Percentiles rank a stretch among this genome's conserved stretches.
phyloP scores from a whole-genome alignment of 805 yeast genomes.

The Nakazawaea molendinolei region DNA sequence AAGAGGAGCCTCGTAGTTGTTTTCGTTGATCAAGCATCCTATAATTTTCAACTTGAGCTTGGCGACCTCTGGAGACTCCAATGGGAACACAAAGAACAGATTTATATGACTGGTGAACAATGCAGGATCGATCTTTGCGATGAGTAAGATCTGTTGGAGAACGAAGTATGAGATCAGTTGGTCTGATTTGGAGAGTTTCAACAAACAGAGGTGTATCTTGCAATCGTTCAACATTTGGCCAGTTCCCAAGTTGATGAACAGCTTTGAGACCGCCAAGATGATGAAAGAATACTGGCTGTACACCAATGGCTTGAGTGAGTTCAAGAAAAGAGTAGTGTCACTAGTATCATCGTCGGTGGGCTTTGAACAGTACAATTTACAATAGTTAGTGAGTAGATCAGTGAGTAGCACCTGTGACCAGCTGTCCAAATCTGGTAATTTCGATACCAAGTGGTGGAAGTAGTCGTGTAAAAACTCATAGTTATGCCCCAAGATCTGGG shows the following conservation, averaged over 20 bases:
- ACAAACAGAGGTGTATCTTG: slow-evolving; percentile 43
- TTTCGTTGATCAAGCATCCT: slow-evolving; percentile 47
- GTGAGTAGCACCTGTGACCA: slow-evolving; percentile 60
- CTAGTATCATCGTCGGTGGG: slow-evolving; percentile 29
- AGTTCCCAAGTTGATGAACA: slow-evolving; percentile 53
- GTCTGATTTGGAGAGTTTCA: slow-evolving; percentile 30
- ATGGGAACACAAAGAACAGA: slow-evolving; percentile 50
- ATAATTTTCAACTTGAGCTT: slow-evolving; percentile 55
- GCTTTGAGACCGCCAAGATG: slow-evolving; percentile 51
- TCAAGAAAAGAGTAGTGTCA: slow-evolving; percentile 53
- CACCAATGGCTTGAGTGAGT: slow-evolving; percentile 37
- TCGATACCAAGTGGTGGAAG: slow-evolving; percentile 38
- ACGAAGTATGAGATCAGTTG: slow-evolving; percentile 29
- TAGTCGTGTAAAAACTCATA: slow-evolving; percentile 68
- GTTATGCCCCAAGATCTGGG: slow-evolving; percentile 45
- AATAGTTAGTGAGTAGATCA: slow-evolving; percentile 61
- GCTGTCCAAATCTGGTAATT: slow-evolving; percentile 51
- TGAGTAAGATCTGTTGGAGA: slow-evolving; percentile 39
- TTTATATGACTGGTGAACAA: slow-evolving; percentile 30
- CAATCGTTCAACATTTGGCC: slow-evolving; percentile 41
- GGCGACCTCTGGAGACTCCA: slow-evolving; percentile 39
- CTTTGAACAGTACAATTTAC: slow-evolving; percentile 49
- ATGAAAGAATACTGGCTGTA: slow-evolving; percentile 54
- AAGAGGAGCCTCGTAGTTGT: slow-evolving; percentile 44
- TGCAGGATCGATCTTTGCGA: slow-evolving; percentile 24